Percentiles rank a stretch among this genome's conserved stretches.
Evolutionary conservation across 495 filamentous ascomycete genomes (phyloP).

Genomic region (Pseudomonodictys pantanalensis): DNA sequence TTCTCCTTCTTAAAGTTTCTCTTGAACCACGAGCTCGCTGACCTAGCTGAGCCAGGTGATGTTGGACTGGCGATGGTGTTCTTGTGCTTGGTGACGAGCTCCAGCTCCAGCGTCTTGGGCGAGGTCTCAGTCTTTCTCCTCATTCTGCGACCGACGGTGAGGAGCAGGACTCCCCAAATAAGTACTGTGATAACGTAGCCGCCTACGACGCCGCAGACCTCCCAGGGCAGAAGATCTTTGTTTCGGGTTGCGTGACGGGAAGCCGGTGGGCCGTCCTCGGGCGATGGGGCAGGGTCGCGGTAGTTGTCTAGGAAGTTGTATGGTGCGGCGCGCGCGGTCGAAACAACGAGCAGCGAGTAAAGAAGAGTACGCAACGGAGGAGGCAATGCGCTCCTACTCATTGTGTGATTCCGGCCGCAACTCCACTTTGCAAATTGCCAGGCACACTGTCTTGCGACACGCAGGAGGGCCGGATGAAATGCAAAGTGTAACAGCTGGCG

Average conservation of each 20-base stretch:
- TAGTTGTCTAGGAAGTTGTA: constrained; percentile 46
- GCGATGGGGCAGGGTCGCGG: constrained; percentile 52
- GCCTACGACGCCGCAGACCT: constrained; percentile 75
- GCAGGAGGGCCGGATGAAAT: constrained; percentile 26
- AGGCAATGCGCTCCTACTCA: background rate
- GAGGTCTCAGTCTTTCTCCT: constrained; percentile 53
- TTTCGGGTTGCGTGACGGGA: constrained; percentile 57
- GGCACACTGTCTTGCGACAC: constrained; percentile 24
- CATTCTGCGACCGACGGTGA: constrained; percentile 61
- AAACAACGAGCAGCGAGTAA: background rate
- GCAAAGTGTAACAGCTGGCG: constrained; percentile 28
- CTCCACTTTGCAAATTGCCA: constrained; percentile 2
- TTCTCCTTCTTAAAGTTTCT: constrained; percentile 30
- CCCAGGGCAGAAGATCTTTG: constrained; percentile 60
- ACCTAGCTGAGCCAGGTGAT: constrained; percentile 38
- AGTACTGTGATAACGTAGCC: constrained; percentile 74
- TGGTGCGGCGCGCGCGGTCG: background rate
- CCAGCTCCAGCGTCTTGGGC: constrained; percentile 48
- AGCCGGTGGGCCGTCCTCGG: constrained; percentile 56
- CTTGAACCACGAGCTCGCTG: constrained; percentile 45
- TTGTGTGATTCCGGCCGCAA: constrained; percentile 4
- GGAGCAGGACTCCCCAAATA: constrained; percentile 62
- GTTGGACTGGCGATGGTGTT: constrained; percentile 44
- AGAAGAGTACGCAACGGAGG: background rate
- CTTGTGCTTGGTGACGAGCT: constrained; percentile 66